These are phyloP conservation scores for Saccharomyces mikatae DNA, from an alignment of 805 yeast genomes.

Conservation along the genomic window DNA sequence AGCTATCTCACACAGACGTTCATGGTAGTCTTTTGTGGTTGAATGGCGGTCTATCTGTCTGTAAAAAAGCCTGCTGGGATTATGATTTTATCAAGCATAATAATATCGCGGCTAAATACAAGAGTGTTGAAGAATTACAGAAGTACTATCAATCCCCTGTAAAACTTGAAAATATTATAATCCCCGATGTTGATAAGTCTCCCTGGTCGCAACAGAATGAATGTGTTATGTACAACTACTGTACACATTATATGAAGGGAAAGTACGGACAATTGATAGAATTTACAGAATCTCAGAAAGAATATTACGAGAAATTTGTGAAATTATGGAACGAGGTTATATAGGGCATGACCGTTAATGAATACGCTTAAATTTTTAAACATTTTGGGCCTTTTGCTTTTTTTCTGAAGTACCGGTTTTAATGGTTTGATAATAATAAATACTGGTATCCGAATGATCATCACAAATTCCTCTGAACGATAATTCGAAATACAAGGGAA, in stretches of 20 bases:
- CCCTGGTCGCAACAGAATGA: neutral
- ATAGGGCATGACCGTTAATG: neutral
- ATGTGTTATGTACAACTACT: neutral
- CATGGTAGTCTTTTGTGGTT: constrained; percentile 7
- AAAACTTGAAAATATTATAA: neutral
- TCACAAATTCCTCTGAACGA: no score
- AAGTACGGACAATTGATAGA: neutral
- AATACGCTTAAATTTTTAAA: neutral
- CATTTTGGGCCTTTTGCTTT: no score
- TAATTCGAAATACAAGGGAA: no score
- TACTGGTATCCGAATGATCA: no score
- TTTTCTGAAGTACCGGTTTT: no score
- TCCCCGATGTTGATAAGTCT: neutral
- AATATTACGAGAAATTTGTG: neutral
- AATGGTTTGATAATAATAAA: no score
- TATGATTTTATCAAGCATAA: neutral
- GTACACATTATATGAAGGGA: neutral
- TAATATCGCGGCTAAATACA: neutral
- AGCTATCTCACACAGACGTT: constrained; percentile 17
- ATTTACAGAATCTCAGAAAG: neutral
- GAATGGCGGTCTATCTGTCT: constrained; percentile 3
- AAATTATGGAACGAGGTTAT: neutral
- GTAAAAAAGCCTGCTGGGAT: neutral
- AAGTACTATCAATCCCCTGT: neutral
- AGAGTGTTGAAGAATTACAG: neutral